Base-by-base conservation (phyloP, 352 stramenopile species). In the Pythium dissotocum region DNA sequence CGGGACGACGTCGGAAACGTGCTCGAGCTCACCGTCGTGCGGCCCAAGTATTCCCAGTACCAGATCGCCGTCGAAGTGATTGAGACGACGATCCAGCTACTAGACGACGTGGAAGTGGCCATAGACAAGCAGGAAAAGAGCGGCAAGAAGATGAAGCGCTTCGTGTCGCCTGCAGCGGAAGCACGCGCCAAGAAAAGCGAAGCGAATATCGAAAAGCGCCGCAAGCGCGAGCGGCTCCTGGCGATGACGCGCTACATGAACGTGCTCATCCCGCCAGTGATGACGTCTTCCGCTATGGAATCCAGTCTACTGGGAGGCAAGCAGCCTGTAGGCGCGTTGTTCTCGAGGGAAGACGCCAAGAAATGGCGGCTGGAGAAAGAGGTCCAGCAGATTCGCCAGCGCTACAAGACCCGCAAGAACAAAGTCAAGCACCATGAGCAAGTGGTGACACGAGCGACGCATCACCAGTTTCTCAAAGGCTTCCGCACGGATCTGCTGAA, bases 101-200 rank as follows among this genome's bases (percentile, higher is more conserved):
- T 87, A 12, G 74, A 86, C 30, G 55, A 16, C 10, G 65, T 83
- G 2, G 77, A 84, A 58, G n/a, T 56, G n/a, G 13, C 2, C 2
- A 9, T 58, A 0, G 35, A 54, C 4, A 46, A 62, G 2, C 35
- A 63, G 18, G 26, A 16, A 21, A 53, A 38, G 2, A 59, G 9
- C 4, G 65, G 12, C 26, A 53, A 51, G 26, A 71, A 63, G 63
- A 77, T 52, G 32, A 80, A 77, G 59, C 78, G 72, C 33, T 88
- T 89, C 46, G 61, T 83, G n/a, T 86, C 78, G 3, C 57, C 73
- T 16, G 82, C 71, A 51, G 82, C 83, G 1, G 81, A 90, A 59
- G 74, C 69, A 36, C 70, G 83, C 2, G 76, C 67, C n/a, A 65
- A 71, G 26, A 84, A 78, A 62, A 90, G 88, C 62, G 59, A 72